These are phyloP conservation scores for Sanghuangporus sanghuang DNA, from an alignment of 1,284 basidiomycete species.

Conservation along the genomic window DNA sequence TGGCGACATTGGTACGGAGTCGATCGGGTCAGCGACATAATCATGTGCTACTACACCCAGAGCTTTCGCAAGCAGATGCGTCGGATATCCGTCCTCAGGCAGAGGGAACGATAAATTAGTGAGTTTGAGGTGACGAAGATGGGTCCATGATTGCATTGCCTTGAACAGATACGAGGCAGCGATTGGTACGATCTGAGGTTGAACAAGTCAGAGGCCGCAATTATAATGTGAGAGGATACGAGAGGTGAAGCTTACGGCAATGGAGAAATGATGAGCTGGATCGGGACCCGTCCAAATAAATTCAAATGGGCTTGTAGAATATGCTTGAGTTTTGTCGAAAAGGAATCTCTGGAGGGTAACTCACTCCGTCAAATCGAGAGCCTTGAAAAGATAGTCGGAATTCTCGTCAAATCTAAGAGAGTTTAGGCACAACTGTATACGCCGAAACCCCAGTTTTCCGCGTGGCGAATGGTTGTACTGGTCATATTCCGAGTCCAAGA, in stretches of 20 bases:
- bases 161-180: slow-evolving; percentile 39
- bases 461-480: background rate
- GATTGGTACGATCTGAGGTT: slow-evolving; percentile 41
- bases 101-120: slow-evolving; percentile 37
- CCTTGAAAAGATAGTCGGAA: slow-evolving; percentile 33
- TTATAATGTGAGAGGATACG: background rate
- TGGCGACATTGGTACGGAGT: background rate
- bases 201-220: slow-evolving; percentile 4
- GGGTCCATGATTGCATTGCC: slow-evolving; percentile 39
- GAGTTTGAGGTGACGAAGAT: slow-evolving; percentile 40
- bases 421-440: slow-evolving; percentile 34
- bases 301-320: slow-evolving; percentile 34
- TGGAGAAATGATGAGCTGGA: slow-evolving; percentile 55
- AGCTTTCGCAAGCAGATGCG: background rate
- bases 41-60: background rate
- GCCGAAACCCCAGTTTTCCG: background rate
- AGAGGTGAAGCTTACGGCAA: slow-evolving; percentile 37
- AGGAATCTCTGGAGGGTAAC: slow-evolving; percentile 20
- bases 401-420: slow-evolving; percentile 36
- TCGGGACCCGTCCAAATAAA: slow-evolving; percentile 56
- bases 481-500: background rate
- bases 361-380: slow-evolving; percentile 37
- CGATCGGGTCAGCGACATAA: background rate
- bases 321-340: background rate
- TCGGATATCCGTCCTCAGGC: background rate